Base-by-base conservation (phyloP, 495 filamentous ascomycete species). In the Penicillium lividum region DNA sequence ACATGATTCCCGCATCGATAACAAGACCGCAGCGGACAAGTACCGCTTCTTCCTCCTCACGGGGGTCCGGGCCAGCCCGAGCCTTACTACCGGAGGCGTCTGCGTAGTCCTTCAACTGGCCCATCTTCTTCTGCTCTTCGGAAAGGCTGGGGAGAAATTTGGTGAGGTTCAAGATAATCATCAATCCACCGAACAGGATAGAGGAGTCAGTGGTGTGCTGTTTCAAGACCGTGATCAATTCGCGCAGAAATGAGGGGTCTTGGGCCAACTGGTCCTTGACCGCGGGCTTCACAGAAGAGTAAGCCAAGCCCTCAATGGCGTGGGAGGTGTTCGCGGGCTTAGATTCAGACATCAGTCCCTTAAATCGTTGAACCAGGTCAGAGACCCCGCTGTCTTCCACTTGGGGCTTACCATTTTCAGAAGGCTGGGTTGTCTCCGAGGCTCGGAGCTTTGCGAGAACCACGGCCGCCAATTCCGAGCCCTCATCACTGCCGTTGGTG, bases 231-330 rank as follows among this genome's bases (percentile, higher is more conserved):
- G 81, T 77, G 31, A 96, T 78, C 3, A 98, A 74, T 22, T 77
- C 80, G 43, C 79, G 81, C 38, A 97, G 68, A 49, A 97, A 88
- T 8, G 68, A 58, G 11, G 75, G 69, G 61, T 97, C 88, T 18
- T 77, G 77, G 22, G 85, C 82, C 3, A 98, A 77, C 42, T 86
- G 78, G 63, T 98, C 90, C 66, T 94, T 97, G 53, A 96, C 83
- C 40, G 80, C 84, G 7, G 93, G 84, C 64, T 90, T 89, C 18
- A 97, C 78, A 5, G 92, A 94, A 5, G 90, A 84, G 69, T 93
- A 97, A 25, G 93, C 94, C 55, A 98, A 77, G n/a, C 93, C 95
- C 69, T 98, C 94, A 31, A 98, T 84, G 4, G 91, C 87, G 63
- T 85, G 82, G 45, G 89, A 78, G 44, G 78, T 75, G 43, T 77